Base-by-base conservation (phyloP, 2,329 filamentous ascomycete species). In the Fusarium azukiicola region DNA sequence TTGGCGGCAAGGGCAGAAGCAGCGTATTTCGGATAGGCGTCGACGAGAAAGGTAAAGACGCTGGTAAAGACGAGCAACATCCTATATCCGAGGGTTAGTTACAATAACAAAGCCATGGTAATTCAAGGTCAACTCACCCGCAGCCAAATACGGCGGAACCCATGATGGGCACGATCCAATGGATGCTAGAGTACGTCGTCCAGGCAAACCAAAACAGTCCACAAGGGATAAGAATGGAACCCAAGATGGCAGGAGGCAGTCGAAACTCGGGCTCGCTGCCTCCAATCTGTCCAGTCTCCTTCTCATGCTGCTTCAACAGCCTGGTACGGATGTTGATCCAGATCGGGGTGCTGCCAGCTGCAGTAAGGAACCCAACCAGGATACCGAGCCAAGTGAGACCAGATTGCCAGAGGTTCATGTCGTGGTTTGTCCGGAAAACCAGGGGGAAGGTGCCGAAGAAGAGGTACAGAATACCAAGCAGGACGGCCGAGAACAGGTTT, bases 401-500 rank as follows among this genome's bases (percentile, higher is more conserved):
- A 0, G 58, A 47, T 5, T 89, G 95, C 89, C 94, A 97, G 5
- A 96, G 88, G 52, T 92, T 93, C 87, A 98, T 96, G 9, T 91
- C 93, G 84, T 97, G 94, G 44, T 95, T 94, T 46, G 91, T 92
- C 36, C 90, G 85, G 84, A 98, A 98, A 12, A 98, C 93, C n/a
- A 97, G 87, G 4, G 94, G 92, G 78, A 98, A 97, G 0, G 96
- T 96, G 12, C 96, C 96, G 83, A 97, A 97, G 88, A 97, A 98
- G 7, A 98, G 92, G 84, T 98, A 98, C 2, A 98, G 87, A 32
- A 97, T 94, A 2, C 96, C 96, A 6, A 98, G 89, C 13, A 98
- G 88, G 63, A 98, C 92, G n/a, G 96, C 96, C 0, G 95, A 96
- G 80, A 96, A 96, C 16, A 97, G 87, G 84, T 96, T 96, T 27